Percentiles rank a stretch among this genome's conserved stretches.
Conservation (phyloP, 805 yeast species). For the Jamesozyma gamospora region DNA sequence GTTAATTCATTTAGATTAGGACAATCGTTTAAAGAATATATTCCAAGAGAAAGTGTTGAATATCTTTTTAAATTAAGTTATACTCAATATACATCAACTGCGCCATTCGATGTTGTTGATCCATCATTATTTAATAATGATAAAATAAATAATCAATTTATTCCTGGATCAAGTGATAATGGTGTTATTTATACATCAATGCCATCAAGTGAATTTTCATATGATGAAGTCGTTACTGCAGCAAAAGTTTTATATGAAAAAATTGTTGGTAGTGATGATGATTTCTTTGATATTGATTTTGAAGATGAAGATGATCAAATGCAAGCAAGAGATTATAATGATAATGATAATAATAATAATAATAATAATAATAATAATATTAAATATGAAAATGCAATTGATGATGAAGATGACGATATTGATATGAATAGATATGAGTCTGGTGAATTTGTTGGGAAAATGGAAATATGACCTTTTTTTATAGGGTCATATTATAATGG, state of each 20-base stretch:
- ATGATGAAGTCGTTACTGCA: slow-evolving; percentile 82
- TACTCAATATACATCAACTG: slow-evolving; percentile 47
- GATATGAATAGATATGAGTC: slow-evolving; percentile 25
- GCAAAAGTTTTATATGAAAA: slow-evolving; percentile 63
- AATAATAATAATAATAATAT: neutral
- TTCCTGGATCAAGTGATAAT: slow-evolving; percentile 36
- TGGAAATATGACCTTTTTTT: slow-evolving; percentile 29
- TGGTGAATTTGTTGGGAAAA: slow-evolving; percentile 33
- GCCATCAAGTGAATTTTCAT: slow-evolving; percentile 81
- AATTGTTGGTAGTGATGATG: slow-evolving; percentile 89
- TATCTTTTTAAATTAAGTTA: slow-evolving; percentile 52
- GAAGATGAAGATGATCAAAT: slow-evolving; percentile 77
- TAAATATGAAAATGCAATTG: slow-evolving; percentile 21
- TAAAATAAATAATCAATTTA: slow-evolving; percentile 10
- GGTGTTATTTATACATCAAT: slow-evolving; percentile 45
- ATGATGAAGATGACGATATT: slow-evolving; percentile 22
- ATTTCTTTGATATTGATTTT: slow-evolving; percentile 91
- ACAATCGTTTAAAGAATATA: slow-evolving; percentile 72
- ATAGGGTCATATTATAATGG: neutral
- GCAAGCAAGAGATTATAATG: neutral
- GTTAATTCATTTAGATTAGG: slow-evolving; percentile 80
- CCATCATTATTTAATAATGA: slow-evolving; percentile 33
- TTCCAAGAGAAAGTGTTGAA: slow-evolving; percentile 64
- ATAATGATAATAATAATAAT: slow-evolving; percentile 1
- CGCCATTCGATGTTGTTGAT: slow-evolving; percentile 44